These are phyloP conservation scores for Pyropia yezoensis DNA, from an alignment of 23 red algal species.

Conservation along the genomic window DNA sequence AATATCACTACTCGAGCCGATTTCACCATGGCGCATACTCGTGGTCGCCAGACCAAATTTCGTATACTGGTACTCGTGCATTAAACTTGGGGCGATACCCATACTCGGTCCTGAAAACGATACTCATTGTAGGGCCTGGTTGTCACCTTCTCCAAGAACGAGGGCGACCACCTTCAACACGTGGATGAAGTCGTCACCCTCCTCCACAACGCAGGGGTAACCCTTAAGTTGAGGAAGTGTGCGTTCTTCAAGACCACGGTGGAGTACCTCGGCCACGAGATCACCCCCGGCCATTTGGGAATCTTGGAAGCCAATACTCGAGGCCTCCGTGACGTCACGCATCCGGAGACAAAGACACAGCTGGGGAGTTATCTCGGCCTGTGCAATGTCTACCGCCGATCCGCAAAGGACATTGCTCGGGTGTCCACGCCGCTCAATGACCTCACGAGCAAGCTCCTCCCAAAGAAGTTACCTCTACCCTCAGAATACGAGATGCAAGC, in stretches of 20 bases:
- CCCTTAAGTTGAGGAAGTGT: slow-evolving; percentile 32
- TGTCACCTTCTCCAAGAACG: slow-evolving; percentile 9
- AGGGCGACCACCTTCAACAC: slow-evolving; percentile 12
- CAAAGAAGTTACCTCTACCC: background rate
- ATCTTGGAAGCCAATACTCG: background rate
- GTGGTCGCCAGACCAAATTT: too few relatives aligned
- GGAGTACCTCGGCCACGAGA: slow-evolving; percentile 28
- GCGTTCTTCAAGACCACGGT: slow-evolving; percentile 5
- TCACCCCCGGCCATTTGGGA: slow-evolving; percentile 6
- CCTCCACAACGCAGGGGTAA: slow-evolving; percentile 14
- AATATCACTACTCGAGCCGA: too few relatives aligned
- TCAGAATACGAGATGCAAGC: background rate
- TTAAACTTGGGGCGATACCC: too few relatives aligned
- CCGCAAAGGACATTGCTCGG: slow-evolving; percentile 1
- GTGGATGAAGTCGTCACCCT: slow-evolving; percentile 10
- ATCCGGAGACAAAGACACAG: slow-evolving; percentile 10
- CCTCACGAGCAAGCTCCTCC: background rate
- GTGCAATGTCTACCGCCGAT: slow-evolving; percentile 5
- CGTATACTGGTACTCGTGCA: too few relatives aligned
- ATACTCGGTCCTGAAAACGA: too few relatives aligned
- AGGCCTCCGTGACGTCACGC: background rate
- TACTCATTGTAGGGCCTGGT: too few relatives aligned
- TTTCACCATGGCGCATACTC: too few relatives aligned
- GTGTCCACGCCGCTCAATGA: background rate
- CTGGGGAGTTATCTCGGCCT: slow-evolving; percentile 5